These are phyloP conservation scores for Sutorius eximius DNA, from an alignment of 1,284 basidiomycete genomes.

Conservation along the genomic window DNA sequence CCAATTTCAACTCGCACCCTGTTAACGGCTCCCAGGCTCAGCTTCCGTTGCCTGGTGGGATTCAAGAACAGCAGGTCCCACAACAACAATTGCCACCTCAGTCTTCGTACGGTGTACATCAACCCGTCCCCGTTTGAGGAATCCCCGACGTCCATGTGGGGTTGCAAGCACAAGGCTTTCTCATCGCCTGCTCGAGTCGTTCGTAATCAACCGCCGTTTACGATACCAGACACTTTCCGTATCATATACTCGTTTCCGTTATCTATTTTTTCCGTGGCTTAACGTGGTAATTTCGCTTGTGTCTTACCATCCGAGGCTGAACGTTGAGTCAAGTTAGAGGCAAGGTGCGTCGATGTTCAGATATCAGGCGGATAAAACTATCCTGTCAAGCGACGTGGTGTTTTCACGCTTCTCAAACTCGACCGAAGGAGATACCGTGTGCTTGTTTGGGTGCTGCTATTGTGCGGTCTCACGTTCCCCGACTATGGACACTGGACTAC, in stretches of 20 bases:
- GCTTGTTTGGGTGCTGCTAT: not conserved
- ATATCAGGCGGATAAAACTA: not conserved
- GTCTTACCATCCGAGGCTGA: not conserved
- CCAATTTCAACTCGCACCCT: conserved; percentile 17
- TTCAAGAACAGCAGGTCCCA: conserved; percentile 7
- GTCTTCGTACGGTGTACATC: not conserved
- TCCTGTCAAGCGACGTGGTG: not conserved
- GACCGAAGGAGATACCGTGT: not conserved
- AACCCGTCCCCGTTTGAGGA: conserved; percentile 7
- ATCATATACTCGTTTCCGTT: not conserved
- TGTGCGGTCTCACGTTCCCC: conserved; percentile 5
- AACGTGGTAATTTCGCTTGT: not conserved
- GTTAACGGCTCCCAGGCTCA: conserved; percentile 6
- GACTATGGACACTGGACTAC: not conserved
- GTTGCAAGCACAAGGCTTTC: not conserved
- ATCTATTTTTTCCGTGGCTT: not conserved
- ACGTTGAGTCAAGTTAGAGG: not conserved
- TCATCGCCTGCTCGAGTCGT: not conserved
- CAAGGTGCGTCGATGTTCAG: not conserved
- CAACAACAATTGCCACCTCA: not conserved
- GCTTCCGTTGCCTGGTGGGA: conserved; percentile 10
- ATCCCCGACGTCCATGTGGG: not conserved
- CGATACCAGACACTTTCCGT: not conserved
- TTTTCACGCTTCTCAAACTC: not conserved
- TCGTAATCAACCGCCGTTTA: not conserved